These are phyloP conservation scores for Claviceps lovelessii DNA, from an alignment of 2,329 filamentous ascomycete genomes.

Conservation along the genomic window DNA sequence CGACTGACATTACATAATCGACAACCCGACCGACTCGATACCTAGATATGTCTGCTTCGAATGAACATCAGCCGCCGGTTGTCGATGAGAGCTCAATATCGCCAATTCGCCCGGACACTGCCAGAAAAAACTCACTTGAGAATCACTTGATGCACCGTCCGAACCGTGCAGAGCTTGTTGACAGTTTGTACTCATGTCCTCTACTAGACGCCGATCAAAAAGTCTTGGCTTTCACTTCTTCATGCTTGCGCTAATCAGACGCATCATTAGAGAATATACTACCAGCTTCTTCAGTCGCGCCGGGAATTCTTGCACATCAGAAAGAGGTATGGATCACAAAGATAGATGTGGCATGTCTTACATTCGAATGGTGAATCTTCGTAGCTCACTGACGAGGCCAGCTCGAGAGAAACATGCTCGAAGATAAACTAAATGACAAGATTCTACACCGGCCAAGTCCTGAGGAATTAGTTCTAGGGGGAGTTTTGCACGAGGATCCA, in stretches of 20 bases:
- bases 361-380: neutral
- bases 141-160: constrained; percentile 59
- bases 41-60: constrained; percentile 16
- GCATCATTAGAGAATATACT: constrained; percentile 67
- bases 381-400: constrained; percentile 10
- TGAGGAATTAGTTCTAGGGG: constrained; percentile 62
- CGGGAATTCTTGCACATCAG: constrained; percentile 65
- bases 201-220: too few relatives aligned
- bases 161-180: constrained; percentile 61
- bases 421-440: constrained; percentile 75
- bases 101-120: constrained; percentile 35
- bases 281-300: constrained; percentile 61
- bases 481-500: constrained; percentile 60
- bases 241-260: constrained; percentile 9
- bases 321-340: constrained; percentile 41
- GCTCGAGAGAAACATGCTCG: constrained; percentile 77
- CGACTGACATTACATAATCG: too few relatives aligned
- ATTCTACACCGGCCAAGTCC: constrained; percentile 63
- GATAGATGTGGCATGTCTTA: neutral
- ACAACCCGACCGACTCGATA: neutral
- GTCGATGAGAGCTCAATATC: constrained; percentile 41
- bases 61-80: constrained; percentile 8
- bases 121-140: constrained; percentile 55
- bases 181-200: constrained; percentile 43
- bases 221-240: neutral